These are phyloP conservation scores for Aspergillus ochraceus DNA, from an alignment of 2,329 filamentous ascomycete genomes.

Conservation along the genomic window DNA sequence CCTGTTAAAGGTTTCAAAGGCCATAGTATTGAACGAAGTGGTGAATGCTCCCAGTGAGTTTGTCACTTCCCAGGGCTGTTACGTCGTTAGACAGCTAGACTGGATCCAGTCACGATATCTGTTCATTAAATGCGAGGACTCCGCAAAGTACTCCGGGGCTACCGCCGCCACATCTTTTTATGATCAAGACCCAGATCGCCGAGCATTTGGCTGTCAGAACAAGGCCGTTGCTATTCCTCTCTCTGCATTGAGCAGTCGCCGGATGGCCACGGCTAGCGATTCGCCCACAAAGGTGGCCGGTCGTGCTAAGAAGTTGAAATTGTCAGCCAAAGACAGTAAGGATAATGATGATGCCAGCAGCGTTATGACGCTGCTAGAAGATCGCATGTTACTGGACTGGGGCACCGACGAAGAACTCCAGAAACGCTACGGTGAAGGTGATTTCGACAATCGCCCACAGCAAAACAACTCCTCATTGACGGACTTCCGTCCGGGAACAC, in stretches of 20 bases:
- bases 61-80: conserved; percentile 49
- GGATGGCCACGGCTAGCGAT: conserved; percentile 28
- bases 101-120: conserved; percentile 92
- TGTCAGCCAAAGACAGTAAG: not conserved
- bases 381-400: conserved; percentile 44
- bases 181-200: conserved; percentile 37
- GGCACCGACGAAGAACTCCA: conserved; percentile 26
- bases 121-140: conserved; percentile 55
- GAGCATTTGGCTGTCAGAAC: conserved; percentile 42
- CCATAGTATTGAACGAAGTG: conserved; percentile 80
- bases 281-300: not conserved
- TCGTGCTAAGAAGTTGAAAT: not conserved
- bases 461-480: conserved; percentile 33
- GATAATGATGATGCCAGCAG: conserved; percentile 41
- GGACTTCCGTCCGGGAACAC: conserved; percentile 66
- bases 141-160: not conserved
- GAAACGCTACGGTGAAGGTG: conserved; percentile 4
- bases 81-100: conserved; percentile 72
- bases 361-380: conserved; percentile 51
- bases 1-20: conserved; percentile 56
- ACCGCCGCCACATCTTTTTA: conserved; percentile 24
- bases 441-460: conserved; percentile 2
- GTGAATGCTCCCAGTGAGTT: conserved; percentile 71
- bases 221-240: conserved; percentile 52
- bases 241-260: conserved; percentile 49